phyloP scores from a whole-genome alignment of 208 protist species.

The Trypanosoma cruzi region DNA sequence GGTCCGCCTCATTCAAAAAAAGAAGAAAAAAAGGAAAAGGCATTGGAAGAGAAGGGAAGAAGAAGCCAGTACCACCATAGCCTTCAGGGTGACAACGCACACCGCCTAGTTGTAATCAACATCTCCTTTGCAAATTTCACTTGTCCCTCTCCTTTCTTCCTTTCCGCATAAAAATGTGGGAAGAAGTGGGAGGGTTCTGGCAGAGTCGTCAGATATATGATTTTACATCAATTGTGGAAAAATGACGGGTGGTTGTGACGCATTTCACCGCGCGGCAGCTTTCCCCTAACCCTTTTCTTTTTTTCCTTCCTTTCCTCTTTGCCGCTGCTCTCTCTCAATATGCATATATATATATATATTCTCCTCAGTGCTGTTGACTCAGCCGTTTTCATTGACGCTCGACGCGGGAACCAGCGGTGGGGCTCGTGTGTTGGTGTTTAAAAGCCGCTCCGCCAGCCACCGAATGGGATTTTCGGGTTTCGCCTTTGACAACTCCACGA shows the following conservation, averaged over 20 bases:
- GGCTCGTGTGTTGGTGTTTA: constrained; percentile 77
- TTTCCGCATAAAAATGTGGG: not conserved
- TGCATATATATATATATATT: too few relatives aligned
- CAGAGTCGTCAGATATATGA: not conserved
- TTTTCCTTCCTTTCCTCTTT: constrained; percentile 10
- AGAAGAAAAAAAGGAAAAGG: not conserved
- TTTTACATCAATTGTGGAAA: not conserved
- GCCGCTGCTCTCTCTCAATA: not conserved
- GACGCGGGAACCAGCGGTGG: constrained; percentile 58
- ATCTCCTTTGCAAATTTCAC: not conserved
- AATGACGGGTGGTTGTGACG: not conserved
- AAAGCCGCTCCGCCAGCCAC: constrained; percentile 87
- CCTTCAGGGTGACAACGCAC: not conserved
- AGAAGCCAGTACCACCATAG: not conserved
- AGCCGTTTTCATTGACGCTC: constrained; percentile 1
- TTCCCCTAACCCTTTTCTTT: not conserved
- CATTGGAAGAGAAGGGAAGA: not conserved
- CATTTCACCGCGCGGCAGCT: not conserved
- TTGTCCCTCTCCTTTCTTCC: not conserved
- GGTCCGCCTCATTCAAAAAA: not conserved
- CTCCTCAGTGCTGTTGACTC: not conserved
- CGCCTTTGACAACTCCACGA: constrained; percentile 77
- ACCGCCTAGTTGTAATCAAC: not conserved
- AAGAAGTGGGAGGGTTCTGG: not conserved
- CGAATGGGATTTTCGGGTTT: constrained; percentile 87